Base-by-base conservation (phyloP, 2,329 filamentous ascomycete species). In the Exophiala sp. region DNA sequence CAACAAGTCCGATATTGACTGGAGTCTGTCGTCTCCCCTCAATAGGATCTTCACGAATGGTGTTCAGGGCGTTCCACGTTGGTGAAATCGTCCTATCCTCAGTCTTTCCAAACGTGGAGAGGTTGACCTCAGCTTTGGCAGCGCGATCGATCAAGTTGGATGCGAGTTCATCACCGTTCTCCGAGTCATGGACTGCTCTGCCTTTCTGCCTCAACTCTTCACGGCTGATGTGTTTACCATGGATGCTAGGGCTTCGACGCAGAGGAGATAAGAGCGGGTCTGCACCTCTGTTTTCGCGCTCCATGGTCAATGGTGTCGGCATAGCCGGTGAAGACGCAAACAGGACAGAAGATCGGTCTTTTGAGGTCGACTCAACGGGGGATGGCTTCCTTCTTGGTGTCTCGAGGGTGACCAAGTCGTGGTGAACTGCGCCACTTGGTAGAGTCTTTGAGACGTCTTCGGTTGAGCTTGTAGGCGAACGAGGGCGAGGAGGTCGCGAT, bases 21-120 rank as follows among this genome's bases (percentile, higher is more conserved):
- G 34, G 64, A 65, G 55, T 62, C 63, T 48, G 57, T 64, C 48
- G 5, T 67, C 63, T 11, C 70, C 72, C 23, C 22, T 53, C 50
- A 9, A 27, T 16, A 37, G 66, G 67, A 39, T 70, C 66, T 47
- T 72, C 70, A 38, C 73, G 70, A 56, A 81, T 80, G 1, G 75
- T 69, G 16, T 74, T 70, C 7, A 81, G 72, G 19, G 68, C 66
- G 46, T 64, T 68, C 37, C 65, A 65, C 27, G 68, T 64, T 23
- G 70, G 70, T 16, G 67, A 66, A 41, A 62, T 49, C 8, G 60
- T 27, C 10, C 53, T 46, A 4, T 51, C 43, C n/a, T n/a, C n/a
- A 40, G 37, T 22, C 55, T 45, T 22, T 54, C 37, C 21, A 64
- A 67, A 34, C 62, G 65, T 39, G 62, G 66, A 46, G 66, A 69